Conservation (phyloP, 768 basidiomycete species). For the Mycena vitilis region DNA sequence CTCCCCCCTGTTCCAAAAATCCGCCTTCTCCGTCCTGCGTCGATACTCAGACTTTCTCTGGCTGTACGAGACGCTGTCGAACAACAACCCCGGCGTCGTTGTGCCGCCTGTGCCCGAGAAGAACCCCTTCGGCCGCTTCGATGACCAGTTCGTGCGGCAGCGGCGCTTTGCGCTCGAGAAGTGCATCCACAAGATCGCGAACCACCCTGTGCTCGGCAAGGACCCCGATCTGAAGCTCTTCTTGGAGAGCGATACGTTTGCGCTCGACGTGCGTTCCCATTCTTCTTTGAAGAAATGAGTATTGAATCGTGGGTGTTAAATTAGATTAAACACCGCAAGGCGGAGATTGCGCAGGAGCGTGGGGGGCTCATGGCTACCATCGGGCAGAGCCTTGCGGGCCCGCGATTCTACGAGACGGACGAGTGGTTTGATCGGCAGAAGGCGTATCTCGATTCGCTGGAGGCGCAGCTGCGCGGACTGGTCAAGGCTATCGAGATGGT, state of each 20-base stretch:
- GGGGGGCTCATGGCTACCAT: conserved; percentile 88
- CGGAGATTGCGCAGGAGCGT: conserved; percentile 79
- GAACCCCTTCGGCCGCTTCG: conserved; percentile 92
- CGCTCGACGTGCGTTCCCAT: conserved; percentile 76
- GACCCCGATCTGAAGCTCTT: conserved; percentile 92
- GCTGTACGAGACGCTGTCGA: conserved; percentile 89
- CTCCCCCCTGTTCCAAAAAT: conserved; percentile 85
- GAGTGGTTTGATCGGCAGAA: conserved; percentile 97
- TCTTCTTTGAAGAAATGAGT: conserved; percentile 18
- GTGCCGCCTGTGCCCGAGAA: conserved; percentile 98
- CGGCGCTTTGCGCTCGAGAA: conserved; percentile 86
- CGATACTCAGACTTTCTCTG: conserved; percentile 98
- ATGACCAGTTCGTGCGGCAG: conserved; percentile 90
- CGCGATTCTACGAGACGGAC: conserved; percentile 89
- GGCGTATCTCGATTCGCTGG: conserved; percentile 86
- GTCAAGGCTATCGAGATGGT: conserved; percentile 89
- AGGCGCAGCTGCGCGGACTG: conserved; percentile 87
- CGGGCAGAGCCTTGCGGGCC: conserved; percentile 81
- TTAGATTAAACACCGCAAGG: conserved; percentile 89
- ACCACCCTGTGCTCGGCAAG: conserved; percentile 90
- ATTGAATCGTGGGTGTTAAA: background rate
- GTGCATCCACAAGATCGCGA: conserved; percentile 92
- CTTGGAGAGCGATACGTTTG: conserved; percentile 92
- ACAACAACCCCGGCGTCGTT: conserved; percentile 96
- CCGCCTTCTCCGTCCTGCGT: conserved; percentile 92